Conservation (phyloP, 495 filamentous ascomycete species). For the Hypoxylon perforatum region DNA sequence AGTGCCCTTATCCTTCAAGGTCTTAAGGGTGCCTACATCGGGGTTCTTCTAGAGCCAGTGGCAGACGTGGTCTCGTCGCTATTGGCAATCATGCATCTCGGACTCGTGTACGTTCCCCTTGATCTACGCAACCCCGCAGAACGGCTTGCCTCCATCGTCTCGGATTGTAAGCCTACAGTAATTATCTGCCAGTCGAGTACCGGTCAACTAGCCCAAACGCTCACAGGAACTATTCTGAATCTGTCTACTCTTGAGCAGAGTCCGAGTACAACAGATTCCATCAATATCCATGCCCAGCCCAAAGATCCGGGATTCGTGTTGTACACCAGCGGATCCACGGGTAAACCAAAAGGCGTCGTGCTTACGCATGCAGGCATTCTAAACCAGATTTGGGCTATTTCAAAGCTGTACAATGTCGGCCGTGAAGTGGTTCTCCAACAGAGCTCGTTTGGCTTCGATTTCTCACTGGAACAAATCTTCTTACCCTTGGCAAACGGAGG, state of each 20-base stretch:
- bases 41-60: not conserved
- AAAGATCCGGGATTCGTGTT: slow-evolving; percentile 45
- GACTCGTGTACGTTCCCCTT: slow-evolving; percentile 11
- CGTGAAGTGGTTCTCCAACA: slow-evolving; percentile 42
- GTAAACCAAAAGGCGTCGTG: slow-evolving; percentile 57
- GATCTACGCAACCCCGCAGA: not conserved
- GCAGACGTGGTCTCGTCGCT: slow-evolving; percentile 2
- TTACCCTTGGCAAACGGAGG: slow-evolving; percentile 37
- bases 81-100: slow-evolving; percentile 9
- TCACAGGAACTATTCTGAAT: not conserved
- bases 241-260: not conserved
- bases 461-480: slow-evolving; percentile 41
- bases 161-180: not conserved
- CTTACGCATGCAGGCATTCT: slow-evolving; percentile 42
- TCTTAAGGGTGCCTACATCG: no score
- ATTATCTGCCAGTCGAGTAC: slow-evolving; percentile 10
- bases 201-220: slow-evolving; percentile 5
- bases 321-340: slow-evolving; percentile 61
- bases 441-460: slow-evolving; percentile 43
- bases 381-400: slow-evolving; percentile 27
- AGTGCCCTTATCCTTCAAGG: no score
- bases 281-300: not conserved
- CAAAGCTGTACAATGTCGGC: slow-evolving; percentile 8
- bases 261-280: not conserved
- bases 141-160: slow-evolving; percentile 5